phyloP scores from a whole-genome alignment of 106 monocot genomes.

The Cymbidium sinense region DNA sequence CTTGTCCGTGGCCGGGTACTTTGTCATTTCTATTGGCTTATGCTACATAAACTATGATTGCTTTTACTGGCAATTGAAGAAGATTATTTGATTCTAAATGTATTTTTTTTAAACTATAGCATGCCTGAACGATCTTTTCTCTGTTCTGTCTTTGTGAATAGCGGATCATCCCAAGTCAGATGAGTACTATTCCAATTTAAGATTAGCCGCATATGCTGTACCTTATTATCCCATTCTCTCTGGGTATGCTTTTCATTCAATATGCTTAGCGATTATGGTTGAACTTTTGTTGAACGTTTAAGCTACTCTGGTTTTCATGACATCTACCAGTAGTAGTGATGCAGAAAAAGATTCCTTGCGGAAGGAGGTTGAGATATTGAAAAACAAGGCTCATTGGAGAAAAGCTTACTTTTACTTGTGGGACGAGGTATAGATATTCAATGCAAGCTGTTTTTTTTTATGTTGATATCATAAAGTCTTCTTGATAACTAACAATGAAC shows the following conservation, averaged over 20 bases:
- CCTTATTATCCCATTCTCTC: conserved; percentile 80
- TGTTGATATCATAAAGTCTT: neutral
- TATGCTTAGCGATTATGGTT: neutral
- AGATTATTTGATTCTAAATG: neutral
- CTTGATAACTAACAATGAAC: neutral
- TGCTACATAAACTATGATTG: neutral
- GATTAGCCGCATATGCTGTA: conserved; percentile 97
- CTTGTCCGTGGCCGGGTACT: conserved; percentile 97
- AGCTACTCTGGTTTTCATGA: conserved; percentile 16
- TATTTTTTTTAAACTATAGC: conserved; percentile 1
- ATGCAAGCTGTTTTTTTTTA: neutral
- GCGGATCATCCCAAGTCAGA: conserved; percentile 95
- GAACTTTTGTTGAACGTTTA: neutral
- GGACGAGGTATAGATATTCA: conserved; percentile 69
- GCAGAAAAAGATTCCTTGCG: conserved; percentile 59
- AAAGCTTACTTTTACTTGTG: conserved; percentile 99
- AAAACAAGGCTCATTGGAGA: conserved; percentile 77
- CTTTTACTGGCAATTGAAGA: conserved; percentile 5
- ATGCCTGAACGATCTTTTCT: neutral
- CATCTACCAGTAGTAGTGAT: conserved; percentile 47
- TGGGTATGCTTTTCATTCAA: conserved; percentile 32
- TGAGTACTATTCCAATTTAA: conserved; percentile 89
- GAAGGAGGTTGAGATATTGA: conserved; percentile 87
- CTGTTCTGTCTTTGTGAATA: conserved; percentile 20
- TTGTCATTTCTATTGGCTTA: conserved; percentile 3